Base-by-base conservation (phyloP, 352 stramenopile genomes). In the Phytophthora tubulina region DNA sequence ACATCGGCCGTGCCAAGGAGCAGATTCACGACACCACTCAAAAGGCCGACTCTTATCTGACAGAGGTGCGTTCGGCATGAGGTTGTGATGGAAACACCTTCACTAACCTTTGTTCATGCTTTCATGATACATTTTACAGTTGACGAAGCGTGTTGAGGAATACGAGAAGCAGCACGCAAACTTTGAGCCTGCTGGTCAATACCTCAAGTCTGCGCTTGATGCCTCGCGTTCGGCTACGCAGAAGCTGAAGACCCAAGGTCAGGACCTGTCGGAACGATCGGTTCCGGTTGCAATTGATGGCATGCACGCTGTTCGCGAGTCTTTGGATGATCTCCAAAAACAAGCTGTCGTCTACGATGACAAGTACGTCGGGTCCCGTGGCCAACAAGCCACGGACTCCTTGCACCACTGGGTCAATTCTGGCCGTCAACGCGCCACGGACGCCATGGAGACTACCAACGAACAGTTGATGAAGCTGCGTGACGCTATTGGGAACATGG, bases 31-130 rank as follows among this genome's bases (percentile, higher is more conserved):
- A 76, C 46, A 79, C 77, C 33, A 79, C 80, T 35, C 61, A 88
- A 38, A 82, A 89, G 63, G 83, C 85, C 48, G 83, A 86, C 49
- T 68, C 57, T 3, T 92, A 92, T 60, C 56, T 92, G 59, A 78
- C 76, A 15, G 65, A 67, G 50, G 76, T 85, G 63, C 17, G 74
- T 68, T 57, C 31, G 7, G 52, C 5, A 55, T 44, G 14, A 4
- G 13, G 33, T 10, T 3, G 17, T 30, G 30, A 7, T 35, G 17
- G n/a, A 53, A 57, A 53, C 5, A 9, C 27, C 7, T 3, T 30
- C 5, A 27, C 44, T 65, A 51, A 49, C 17, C 27, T 32, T 17
- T n/a, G 30, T 48, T 17, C 17, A n/a, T 45, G 41, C n/a, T 42
- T 48, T 35, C 38, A 27, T 51, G 32, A 61, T 7, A 4, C 7